Evolutionary conservation across 1,139 yeast species (phyloP), one percentile per base, ranked within the genome.

Genomic region (Magnusiomyces suaveolens): DNA sequence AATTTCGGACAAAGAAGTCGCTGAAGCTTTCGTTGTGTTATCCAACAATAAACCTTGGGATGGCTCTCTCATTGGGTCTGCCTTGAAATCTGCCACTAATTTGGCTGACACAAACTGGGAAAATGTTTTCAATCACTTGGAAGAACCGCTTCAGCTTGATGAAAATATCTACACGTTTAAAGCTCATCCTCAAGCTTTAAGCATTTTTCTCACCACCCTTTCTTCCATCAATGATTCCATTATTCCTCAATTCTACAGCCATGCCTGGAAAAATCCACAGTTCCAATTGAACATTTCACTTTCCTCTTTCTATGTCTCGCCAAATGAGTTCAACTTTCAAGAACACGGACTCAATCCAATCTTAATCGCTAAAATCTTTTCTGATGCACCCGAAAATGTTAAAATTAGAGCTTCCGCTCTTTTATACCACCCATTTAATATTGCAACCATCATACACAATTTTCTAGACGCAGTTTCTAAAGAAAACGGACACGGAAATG

Each of bases 401-500:
- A 56, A 53, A 48, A 44, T 57, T 2, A 51, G 62, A 50, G 66
- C 64, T 0, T 41, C 47, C 16, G 54, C 57, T 25, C 59, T 65
- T 16, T 56, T 54, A n/a, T 50, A 52, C 1, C 66, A 62, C 43
- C 64, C 66, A 14, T 57, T 67, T 52, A 69, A 69, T 51, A 60
- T 62, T 33, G 47, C 59, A 16, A 64, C 63, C 32, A 56, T 70
- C 12, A 60, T 70, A 47, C 64, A 62, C 29, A 57, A 65, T 25
- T 62, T 65, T n/a, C 57, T 69, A 21, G 66, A 66, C 26, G 65
- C 70, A 8, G 61, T 68, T 26, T 60, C 64, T 50, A 63, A 67
- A 23, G 71, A 66, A 33, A 66, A 64, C 3, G 61, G 61, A 21
- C 62, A 60, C 12, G 46, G 50, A 10, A 50, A 51, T 20, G 66